Evolutionary conservation across 2,329 filamentous ascomycete genomes (phyloP).

Genomic region (Cordyceps fumosorosea): DNA sequence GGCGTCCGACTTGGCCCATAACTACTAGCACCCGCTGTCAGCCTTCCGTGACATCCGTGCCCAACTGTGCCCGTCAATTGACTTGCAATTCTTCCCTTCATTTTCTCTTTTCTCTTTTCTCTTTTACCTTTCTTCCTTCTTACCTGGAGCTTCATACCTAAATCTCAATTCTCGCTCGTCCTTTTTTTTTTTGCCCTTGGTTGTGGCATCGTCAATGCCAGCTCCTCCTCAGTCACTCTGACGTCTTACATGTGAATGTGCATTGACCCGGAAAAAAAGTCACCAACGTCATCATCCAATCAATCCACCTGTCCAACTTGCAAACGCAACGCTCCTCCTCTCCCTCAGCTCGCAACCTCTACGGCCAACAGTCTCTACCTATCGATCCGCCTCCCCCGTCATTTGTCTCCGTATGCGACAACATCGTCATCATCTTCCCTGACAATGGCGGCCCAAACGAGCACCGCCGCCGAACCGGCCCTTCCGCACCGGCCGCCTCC

Average conservation of each 20-base stretch:
- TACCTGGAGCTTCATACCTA: not conserved
- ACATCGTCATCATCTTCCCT: not conserved
- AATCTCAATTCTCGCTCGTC: no score
- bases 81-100: not conserved
- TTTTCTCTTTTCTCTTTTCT: not conserved
- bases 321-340: not conserved
- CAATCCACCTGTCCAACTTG: not conserved
- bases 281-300: not conserved
- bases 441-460: conserved; percentile 3
- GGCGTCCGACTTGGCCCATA: not conserved
- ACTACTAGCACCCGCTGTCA: not conserved
- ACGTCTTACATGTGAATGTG: not conserved
- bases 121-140: not conserved
- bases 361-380: not conserved
- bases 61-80: not conserved
- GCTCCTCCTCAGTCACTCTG: no score
- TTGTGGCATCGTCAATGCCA: no score
- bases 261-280: not conserved
- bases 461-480: not conserved
- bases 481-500: not conserved
- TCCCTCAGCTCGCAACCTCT: not conserved
- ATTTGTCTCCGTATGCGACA: not conserved
- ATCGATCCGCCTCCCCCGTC: not conserved
- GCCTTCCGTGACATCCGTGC: conserved; percentile 2
- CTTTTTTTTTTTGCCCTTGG: no score